A percentile compares a stretch with the other conserved stretches of the same genome.
phyloP scores from a whole-genome alignment of 2,329 filamentous ascomycete genomes.

The Leptographium flavum region DNA sequence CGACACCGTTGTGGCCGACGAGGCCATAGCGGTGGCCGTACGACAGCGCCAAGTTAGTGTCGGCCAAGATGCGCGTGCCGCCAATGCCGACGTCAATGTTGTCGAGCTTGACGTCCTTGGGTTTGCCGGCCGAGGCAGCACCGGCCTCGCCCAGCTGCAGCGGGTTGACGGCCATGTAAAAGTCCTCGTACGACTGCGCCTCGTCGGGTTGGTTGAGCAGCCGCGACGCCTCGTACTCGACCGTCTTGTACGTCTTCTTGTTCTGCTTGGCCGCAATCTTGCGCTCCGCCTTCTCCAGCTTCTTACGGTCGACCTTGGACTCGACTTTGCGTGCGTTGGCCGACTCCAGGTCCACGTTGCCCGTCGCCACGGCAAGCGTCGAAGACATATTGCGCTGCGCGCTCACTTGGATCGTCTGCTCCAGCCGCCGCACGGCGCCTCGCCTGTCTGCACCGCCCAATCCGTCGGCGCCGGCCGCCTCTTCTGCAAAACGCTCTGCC shows the following conservation, averaged over 20 bases:
- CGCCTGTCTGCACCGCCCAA: constrained; percentile 61
- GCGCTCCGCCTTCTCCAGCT: constrained; percentile 93
- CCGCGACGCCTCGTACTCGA: constrained; percentile 91
- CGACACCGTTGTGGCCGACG: constrained; percentile 98
- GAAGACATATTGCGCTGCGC: constrained; percentile 93
- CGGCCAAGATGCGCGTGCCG: constrained; percentile 74
- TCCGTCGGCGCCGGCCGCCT: constrained; percentile 31
- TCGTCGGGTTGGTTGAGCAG: constrained; percentile 58
- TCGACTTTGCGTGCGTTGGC: constrained; percentile 89
- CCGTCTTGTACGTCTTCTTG: constrained; percentile 96
- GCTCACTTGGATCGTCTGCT: constrained; percentile 90
- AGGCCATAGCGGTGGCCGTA: constrained; percentile 93
- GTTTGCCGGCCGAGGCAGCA: constrained; percentile 58
- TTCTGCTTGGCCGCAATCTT: constrained; percentile 98
- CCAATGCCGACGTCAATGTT: constrained; percentile 89
- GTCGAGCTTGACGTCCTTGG: constrained; percentile 97
- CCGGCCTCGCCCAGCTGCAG: constrained; percentile 69
- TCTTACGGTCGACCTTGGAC: constrained; percentile 95
- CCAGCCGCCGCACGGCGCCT: constrained; percentile 60
- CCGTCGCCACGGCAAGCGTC: constrained; percentile 70
- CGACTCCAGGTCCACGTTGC: constrained; percentile 81
- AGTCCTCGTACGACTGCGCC: constrained; percentile 91
- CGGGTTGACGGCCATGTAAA: constrained; percentile 99
- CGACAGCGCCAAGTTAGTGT: constrained; percentile 78
- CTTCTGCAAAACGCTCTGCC: constrained; percentile 64